Base-by-base conservation (phyloP, 257 asterid genomes). In the Dorcoceras hygrometricum region DNA sequence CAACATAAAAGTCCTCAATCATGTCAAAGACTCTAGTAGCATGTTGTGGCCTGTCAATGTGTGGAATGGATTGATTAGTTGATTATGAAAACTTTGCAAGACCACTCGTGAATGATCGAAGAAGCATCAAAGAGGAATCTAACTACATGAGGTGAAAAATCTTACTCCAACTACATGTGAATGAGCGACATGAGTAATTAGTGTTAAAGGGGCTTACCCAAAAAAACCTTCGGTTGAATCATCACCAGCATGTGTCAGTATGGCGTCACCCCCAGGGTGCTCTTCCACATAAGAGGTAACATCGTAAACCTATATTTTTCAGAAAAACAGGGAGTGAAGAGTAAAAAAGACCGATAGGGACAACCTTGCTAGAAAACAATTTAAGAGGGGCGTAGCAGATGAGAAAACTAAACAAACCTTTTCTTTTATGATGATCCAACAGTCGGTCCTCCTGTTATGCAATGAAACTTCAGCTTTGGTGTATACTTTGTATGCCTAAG, bases 181-280 rank as follows among this genome's bases (percentile, higher is more conserved):
- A 34, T 18, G 34, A 57, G 18, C 55, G 4, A 29, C 50, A 9
- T 23, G 2, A 8, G 36, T 26, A 26, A 28, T 27, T 31, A 57
- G 14, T 23, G 4, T 65, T 29, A 48, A 62, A 2, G 58, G 68
- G 65, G 57, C 78, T 4, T 83, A 84, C 96, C 96, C 96, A 1
- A 59, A 92, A 78, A 92, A 94, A 22, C 99, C 96, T 74, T 82
- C 82, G 16, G 97, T 94, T 23, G 99, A 87, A 76, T 94, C 99
- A 67, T 84, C 93, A 68, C 99, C 97, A 32, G 96, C 97, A 77
- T 94, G 95, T 5, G 66, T 78, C 48, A 94, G 81, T 75, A 94
- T 94, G 70, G 96, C 97, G 77, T 94, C 96, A 54, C 99, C 99
- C 51, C 99, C 99, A 4, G 99, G 99, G 73, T 94, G 99, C 73